A percentile compares a stretch with the other conserved stretches of the same genome.
These are phyloP conservation scores for Asclepias syriaca DNA, from an alignment of 257 asterid species.

Conservation along the genomic window DNA sequence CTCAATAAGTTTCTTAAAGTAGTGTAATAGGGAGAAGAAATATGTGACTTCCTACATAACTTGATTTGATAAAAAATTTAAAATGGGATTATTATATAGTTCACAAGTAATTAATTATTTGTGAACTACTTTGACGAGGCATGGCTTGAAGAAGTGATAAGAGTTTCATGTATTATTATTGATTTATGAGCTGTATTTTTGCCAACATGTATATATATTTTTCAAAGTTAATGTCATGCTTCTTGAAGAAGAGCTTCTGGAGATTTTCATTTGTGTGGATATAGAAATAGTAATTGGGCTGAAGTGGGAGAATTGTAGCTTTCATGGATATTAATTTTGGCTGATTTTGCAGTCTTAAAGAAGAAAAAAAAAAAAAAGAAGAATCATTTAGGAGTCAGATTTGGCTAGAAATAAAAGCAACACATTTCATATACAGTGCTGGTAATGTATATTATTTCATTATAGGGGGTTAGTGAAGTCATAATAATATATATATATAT, in stretches of 20 bases:
- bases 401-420: neutral
- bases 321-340: slow-evolving; percentile 6
- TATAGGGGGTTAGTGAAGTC: neutral
- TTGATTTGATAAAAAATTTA: neutral
- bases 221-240: neutral
- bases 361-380: too few species aligned
- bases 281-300: neutral
- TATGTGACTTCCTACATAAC: neutral
- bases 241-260: slow-evolving; percentile 1
- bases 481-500: neutral
- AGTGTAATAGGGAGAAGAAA: neutral
- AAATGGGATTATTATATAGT: neutral
- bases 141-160: neutral
- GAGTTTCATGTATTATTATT: neutral
- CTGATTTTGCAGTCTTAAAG: neutral
- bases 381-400: neutral
- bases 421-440: neutral
- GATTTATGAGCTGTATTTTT: neutral
- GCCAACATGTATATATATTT: neutral
- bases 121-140: neutral
- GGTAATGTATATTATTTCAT: neutral
- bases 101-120: neutral
- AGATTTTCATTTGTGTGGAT: neutral
- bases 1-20: neutral
- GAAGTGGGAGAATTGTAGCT: slow-evolving; percentile 10